Evolutionary conservation across 352 stramenopile genomes (phyloP).

Genomic region (Globisporangium cylindrosporum): DNA sequence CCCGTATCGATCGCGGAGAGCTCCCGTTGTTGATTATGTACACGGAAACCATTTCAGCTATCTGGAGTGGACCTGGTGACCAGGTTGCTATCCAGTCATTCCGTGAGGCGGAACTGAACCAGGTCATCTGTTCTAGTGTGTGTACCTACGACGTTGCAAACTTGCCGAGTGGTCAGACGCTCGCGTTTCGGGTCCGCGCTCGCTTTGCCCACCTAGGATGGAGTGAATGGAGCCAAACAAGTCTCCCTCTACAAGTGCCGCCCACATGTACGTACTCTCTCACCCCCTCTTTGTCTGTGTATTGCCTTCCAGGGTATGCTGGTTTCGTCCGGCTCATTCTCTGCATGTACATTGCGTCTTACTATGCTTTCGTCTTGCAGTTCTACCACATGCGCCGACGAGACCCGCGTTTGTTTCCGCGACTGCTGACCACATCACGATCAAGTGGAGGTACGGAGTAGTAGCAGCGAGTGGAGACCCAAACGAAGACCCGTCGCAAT

Average conservation of each 20-base stretch:
- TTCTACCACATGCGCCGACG: slow-evolving; percentile 34
- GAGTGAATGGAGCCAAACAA: slow-evolving; percentile 57
- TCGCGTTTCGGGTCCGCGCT: slow-evolving; percentile 53
- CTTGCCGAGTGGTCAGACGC: slow-evolving; percentile 29
- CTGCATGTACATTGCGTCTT: not conserved
- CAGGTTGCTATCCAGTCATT: slow-evolving; percentile 50
- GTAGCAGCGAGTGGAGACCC: not conserved
- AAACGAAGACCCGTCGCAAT: not conserved
- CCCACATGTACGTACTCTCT: slow-evolving; percentile 24
- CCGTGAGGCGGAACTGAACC: slow-evolving; percentile 23
- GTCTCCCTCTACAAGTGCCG: slow-evolving; percentile 30
- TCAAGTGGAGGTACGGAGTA: slow-evolving; percentile 34
- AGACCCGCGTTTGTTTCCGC: slow-evolving; percentile 37
- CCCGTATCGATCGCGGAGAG: slow-evolving; percentile 24
- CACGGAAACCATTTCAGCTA: slow-evolving; percentile 43
- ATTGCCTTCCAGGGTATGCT: not conserved
- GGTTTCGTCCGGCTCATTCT: not conserved
- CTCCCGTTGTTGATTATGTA: slow-evolving; percentile 53
- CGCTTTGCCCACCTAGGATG: slow-evolving; percentile 31
- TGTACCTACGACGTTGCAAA: slow-evolving; percentile 26
- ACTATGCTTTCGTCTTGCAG: slow-evolving; percentile 10
- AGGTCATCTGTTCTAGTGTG: slow-evolving; percentile 20
- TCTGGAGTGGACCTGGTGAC: slow-evolving; percentile 42
- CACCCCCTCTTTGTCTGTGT: too few species aligned
- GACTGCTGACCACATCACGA: slow-evolving; percentile 30